Evolutionary conservation across 768 basidiomycete genomes (phyloP), one percentile per base, ranked within the genome.

Genomic region (Chlorophyllum brunneum): DNA sequence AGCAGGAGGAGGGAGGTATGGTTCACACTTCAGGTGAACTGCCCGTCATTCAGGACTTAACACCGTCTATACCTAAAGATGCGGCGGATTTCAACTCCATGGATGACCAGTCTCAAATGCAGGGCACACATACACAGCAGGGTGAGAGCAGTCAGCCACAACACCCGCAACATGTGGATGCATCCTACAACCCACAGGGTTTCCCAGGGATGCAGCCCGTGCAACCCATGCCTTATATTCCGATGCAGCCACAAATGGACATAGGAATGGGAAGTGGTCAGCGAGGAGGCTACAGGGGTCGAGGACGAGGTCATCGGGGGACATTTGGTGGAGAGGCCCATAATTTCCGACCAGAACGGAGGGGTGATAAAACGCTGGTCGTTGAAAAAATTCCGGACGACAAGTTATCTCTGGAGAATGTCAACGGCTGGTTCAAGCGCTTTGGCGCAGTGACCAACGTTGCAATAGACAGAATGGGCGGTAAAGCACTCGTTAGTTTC

Each of bases 361-460:
- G 84, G 52, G 80, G 79, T 54, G 83, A 85, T 66, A 88, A 85
- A 69, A 92, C 89, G 0, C 76, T 98, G 18, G 92, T 97, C 11
- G 87, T 98, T 30, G 92, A 97, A 68, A 94, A 94, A 71, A 95
- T 98, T 51, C 95, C 95, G 0, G 80, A 85, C 44, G 86, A 91
- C 56, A 85, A 88, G 58, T 77, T 95, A 34, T 80, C 80, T 11
- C 79, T 92, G 11, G 86, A 85, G 45, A 72, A 81, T 4, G 85
- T 98, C 48, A 90, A 88, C 60, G 80, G 75, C 16, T 94, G 92
- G 85, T 98, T 98, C 74, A 86, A 87, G 66, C 82, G 85, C 57
- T 98, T 95, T 58, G 95, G 95, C 7, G 86, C 82, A 2, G 91
- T 98, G 55, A 93, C 92, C 10, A 92, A 94, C 58, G 89, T 97